Conservation (phyloP, 345 rosid genomes). For the Mallotus nudiflorus region DNA sequence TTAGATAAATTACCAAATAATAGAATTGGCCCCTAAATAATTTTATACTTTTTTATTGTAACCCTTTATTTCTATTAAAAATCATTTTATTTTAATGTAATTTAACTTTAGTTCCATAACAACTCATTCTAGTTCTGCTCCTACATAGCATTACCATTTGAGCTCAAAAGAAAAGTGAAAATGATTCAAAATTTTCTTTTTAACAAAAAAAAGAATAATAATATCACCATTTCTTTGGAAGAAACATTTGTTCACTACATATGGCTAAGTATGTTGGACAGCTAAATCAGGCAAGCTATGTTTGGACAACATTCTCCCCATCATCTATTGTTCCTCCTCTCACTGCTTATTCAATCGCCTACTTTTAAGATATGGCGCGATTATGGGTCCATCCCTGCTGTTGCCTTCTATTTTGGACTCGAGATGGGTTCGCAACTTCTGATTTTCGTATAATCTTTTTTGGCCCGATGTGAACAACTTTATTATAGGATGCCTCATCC, state of each 20-base stretch:
- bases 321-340: not conserved
- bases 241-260: not conserved
- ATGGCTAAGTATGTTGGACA: not conserved
- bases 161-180: not conserved
- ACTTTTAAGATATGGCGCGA: not conserved
- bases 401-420: constrained; percentile 4
- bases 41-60: too few relatives aligned
- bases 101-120: too few relatives aligned
- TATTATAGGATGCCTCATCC: not conserved
- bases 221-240: not conserved
- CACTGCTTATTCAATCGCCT: too few relatives aligned
- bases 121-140: too few relatives aligned
- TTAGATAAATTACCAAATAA: too few relatives aligned
- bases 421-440: not conserved
- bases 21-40: too few relatives aligned
- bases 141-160: too few relatives aligned
- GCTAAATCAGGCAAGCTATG: not conserved
- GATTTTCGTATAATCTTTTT: not conserved
- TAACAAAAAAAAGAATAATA: not conserved
- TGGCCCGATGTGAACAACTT: not conserved
- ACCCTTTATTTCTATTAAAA: too few relatives aligned
- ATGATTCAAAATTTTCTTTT: not conserved
- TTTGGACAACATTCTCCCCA: not conserved
- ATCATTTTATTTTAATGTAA: too few relatives aligned
- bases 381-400: not conserved